Base-by-base conservation (phyloP, 331 rosid species). In the Ulmus americana region DNA sequence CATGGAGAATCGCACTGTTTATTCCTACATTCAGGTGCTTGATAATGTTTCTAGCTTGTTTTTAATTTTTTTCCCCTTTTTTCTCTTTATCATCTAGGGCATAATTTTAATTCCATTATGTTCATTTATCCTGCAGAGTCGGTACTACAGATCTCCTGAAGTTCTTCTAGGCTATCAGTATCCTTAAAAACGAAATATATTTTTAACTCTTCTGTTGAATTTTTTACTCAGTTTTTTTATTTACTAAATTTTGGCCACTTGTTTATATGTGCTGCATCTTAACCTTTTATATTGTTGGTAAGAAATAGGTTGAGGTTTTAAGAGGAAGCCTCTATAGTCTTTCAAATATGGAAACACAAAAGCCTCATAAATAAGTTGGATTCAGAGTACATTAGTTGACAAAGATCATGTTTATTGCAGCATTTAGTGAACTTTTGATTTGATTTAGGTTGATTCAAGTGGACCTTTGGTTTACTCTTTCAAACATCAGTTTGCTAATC, bases 101-200 rank as follows among this genome's bases (percentile, higher is more conserved):
- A 59, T 62, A 46, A 52, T 73, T 75, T 64, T 58, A 73, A 65
- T 44, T 55, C 45, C 51, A 66, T 47, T 18, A 39, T 10, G 57
- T 60, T 62, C 53, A 56, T 53, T 75, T 54, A 64, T 72, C 55
- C 15, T 82, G 90, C 95, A 94, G 99, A 90, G 97, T 76, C 99
- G 97, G 44, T 94, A 94, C 77, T 94, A 94, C 68, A 85, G 99
- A 57, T 90, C 99, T 67, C 99, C 99, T 39, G 99, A 94, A 83
- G 99, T 94, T 74, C 95, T 94, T 71, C 99, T 94, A 66, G 97
- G 99, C 55, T 87, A 94, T 81, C 96, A 90, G 99, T 94, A 94
- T 94, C 99, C 97, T 87, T 74, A 44, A 10, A 61, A 58, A 48
- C 73, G 78, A 72, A 69, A 48, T 75, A 38, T 15, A 14, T 55